Evolutionary conservation across 1,284 basidiomycete genomes (phyloP).

Genomic region (Pseudozyma hubeiensis): DNA sequence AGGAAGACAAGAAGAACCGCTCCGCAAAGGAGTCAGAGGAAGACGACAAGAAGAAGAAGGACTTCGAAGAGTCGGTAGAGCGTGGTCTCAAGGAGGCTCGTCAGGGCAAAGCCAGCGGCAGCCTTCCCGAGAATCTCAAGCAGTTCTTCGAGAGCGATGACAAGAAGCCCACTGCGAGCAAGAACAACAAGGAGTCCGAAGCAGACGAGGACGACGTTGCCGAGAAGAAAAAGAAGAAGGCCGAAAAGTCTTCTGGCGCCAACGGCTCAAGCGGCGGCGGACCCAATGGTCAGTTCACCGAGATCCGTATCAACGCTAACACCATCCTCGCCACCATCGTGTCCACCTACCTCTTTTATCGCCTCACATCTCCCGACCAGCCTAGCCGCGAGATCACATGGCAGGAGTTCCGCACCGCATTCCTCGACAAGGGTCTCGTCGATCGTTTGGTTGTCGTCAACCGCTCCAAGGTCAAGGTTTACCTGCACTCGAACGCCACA

Average conservation of each 20-base stretch:
- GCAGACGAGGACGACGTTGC: conserved; percentile 34
- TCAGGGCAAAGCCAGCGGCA: conserved; percentile 42
- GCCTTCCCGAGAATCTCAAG: conserved; percentile 58
- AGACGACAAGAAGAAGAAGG: conserved; percentile 44
- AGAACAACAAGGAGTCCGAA: conserved; percentile 37
- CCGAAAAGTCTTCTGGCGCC: conserved; percentile 28
- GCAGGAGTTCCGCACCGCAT: conserved; percentile 96
- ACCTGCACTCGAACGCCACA: conserved; percentile 84
- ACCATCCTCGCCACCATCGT: conserved; percentile 69
- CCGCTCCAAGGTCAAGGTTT: conserved; percentile 84
- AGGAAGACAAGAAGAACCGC: conserved; percentile 32
- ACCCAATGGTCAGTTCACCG: conserved; percentile 48
- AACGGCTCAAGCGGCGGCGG: conserved; percentile 37
- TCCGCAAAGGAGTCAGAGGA: conserved; percentile 30
- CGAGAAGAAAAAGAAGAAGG: conserved; percentile 42
- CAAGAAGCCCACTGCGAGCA: conserved; percentile 28
- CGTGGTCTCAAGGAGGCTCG: conserved; percentile 60
- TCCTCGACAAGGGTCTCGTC: conserved; percentile 95
- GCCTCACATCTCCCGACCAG: conserved; percentile 73
- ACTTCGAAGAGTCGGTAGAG: conserved; percentile 57
- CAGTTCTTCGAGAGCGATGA: conserved; percentile 56
- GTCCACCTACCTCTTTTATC: conserved; percentile 78
- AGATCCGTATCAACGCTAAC: conserved; percentile 64
- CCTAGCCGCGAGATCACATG: conserved; percentile 90
- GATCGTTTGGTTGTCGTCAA: conserved; percentile 95